A percentile compares a stretch with the other conserved stretches of the same genome.
Evolutionary conservation across 352 stramenopile species (phyloP).

Genomic region (Phytophthora ramorum): DNA sequence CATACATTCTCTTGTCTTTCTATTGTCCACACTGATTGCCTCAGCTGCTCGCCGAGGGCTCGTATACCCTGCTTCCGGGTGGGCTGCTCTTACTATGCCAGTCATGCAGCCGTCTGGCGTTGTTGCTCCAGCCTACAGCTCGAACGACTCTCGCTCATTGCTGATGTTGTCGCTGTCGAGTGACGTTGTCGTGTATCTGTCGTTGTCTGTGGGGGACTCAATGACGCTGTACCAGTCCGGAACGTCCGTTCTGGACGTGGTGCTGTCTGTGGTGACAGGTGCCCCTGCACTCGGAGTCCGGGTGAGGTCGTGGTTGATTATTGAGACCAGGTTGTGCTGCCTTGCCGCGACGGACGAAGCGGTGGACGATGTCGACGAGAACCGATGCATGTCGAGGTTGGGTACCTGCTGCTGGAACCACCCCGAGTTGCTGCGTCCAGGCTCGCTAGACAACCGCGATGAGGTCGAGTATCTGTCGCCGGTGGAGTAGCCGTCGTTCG

Average conservation of each 20-base stretch:
- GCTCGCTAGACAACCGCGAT: constrained; percentile 37
- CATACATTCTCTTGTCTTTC: constrained; percentile 25
- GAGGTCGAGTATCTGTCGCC: constrained; percentile 32
- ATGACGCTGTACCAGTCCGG: constrained; percentile 70
- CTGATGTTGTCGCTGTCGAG: constrained; percentile 43
- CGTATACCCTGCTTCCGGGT: constrained; percentile 26
- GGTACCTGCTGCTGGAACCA: constrained; percentile 24
- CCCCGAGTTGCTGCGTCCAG: constrained; percentile 30
- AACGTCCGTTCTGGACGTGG: constrained; percentile 29
- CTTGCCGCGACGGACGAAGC: constrained; percentile 33
- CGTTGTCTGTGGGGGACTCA: constrained; percentile 48
- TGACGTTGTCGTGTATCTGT: constrained; percentile 40
- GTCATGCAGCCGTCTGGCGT: constrained; percentile 8
- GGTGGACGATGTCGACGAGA: constrained; percentile 50
- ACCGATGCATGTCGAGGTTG: constrained; percentile 40
- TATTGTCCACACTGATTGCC: constrained; percentile 33
- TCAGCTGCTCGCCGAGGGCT: constrained; percentile 19
- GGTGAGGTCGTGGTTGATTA: constrained; percentile 39
- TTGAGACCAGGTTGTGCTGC: constrained; percentile 36
- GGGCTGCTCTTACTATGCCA: constrained; percentile 7
- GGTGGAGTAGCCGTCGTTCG: constrained; percentile 24
- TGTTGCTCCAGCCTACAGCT: constrained; percentile 49
- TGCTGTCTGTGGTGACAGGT: constrained; percentile 11
- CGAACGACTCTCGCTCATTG: constrained; percentile 62
- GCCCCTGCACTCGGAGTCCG: constrained; percentile 13